Base-by-base conservation (phyloP, 352 stramenopile genomes). In the Phytophthora boehmeriae region DNA sequence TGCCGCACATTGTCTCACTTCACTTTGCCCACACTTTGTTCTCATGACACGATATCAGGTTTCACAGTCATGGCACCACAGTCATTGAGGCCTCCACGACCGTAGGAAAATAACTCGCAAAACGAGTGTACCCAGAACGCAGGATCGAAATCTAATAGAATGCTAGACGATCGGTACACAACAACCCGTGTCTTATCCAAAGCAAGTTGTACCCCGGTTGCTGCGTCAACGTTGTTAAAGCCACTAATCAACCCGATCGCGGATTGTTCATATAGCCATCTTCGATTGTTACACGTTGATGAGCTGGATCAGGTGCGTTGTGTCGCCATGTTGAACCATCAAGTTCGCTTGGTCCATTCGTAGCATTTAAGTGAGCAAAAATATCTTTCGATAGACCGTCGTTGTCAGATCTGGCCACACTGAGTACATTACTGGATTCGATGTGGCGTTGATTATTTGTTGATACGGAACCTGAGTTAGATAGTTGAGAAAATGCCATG, bases 101-200 rank as follows among this genome's bases (percentile, higher is more conserved):
- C 65, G 43, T 28, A 73, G 1, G 65, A 54, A 48, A 73, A 69
- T 38, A 59, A 25, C 19, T 67, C 59, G n/a, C 50, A 30, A 38
- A 57, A 71, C 2, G 56, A 14, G n/a, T 35, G 5, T 1, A 14
- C 11, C 63, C 63, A 71, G 32, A 71, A 71, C 5, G 39, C 16
- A 5, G 43, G 49, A 25, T 71, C 51, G 42, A 71, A 66, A 46
- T 63, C 63, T 2, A 56, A 71, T 1, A 71, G 8, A 36, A 71
- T 63, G 6, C 23, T n/a, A 16, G 50, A 34, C n/a, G 59, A 73
- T n/a, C 64, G 53, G 20, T 59, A 60, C 1, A 61, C 54, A 0
- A 61, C 34, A 1, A 53, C 43, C 16, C 28, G 3, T 11, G 1
- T 22, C 8, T n/a, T 9, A 3, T 32, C 14, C 19, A 48, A 27